A percentile compares a stretch with the other conserved stretches of the same genome.
These are phyloP conservation scores for Garcia nutans DNA, from an alignment of 345 rosid species.

Conservation along the genomic window DNA sequence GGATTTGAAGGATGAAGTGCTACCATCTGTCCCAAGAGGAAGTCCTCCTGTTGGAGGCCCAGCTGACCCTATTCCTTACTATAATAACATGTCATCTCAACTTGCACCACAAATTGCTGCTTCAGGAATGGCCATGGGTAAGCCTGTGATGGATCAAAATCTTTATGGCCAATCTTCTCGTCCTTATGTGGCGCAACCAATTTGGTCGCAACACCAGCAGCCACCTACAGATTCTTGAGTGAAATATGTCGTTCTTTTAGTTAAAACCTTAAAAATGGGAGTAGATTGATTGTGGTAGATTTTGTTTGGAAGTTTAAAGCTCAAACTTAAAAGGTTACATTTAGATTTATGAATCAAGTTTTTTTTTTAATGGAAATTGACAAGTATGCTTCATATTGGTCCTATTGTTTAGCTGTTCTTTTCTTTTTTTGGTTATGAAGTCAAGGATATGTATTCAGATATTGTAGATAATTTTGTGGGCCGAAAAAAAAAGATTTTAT, in stretches of 20 bases:
- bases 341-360: background rate
- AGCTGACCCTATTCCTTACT: slow-evolving; percentile 34
- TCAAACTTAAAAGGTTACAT: too few species aligned
- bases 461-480: slow-evolving; percentile 4
- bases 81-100: slow-evolving; percentile 29
- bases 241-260: background rate
- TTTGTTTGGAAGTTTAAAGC: background rate
- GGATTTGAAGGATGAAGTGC: slow-evolving; percentile 37
- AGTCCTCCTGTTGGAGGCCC: slow-evolving; percentile 31
- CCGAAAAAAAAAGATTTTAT: background rate
- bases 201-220: slow-evolving; percentile 34
- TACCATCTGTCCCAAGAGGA: slow-evolving; percentile 29
- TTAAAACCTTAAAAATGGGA: background rate
- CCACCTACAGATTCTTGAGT: slow-evolving; percentile 30
- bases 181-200: slow-evolving; percentile 22
- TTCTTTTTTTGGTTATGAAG: too few species aligned
- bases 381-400: background rate
- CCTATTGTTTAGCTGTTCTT: background rate
- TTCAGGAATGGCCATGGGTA: slow-evolving; percentile 18
- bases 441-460: slow-evolving; percentile 6
- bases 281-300: background rate
- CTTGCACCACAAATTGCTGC: slow-evolving; percentile 31
- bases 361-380: background rate
- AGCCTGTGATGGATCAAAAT: slow-evolving; percentile 24
- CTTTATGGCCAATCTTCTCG: slow-evolving; percentile 34